phyloP scores from a whole-genome alignment of 2,329 filamentous ascomycete species.

The Nemania bipapillata region DNA sequence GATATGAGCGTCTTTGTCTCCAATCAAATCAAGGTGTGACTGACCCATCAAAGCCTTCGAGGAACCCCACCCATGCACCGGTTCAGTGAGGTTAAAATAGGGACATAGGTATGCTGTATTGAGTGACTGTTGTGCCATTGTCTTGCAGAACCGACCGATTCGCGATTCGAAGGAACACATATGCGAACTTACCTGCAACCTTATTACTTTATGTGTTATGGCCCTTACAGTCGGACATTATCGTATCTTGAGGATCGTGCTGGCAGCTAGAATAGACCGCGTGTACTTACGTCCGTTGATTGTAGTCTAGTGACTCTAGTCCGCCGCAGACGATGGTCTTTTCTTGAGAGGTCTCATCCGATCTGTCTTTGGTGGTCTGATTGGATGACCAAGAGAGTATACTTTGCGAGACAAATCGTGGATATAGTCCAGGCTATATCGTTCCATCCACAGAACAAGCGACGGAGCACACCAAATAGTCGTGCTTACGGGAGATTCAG shows the following conservation, averaged over 20 bases:
- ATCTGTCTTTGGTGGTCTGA: constrained; percentile 18
- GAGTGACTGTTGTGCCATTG: background rate
- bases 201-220: constrained; percentile 6
- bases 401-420: constrained; percentile 28
- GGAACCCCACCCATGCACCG: background rate
- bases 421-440: constrained; percentile 5
- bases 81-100: background rate
- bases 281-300: background rate
- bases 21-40: background rate
- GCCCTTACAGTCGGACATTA: background rate
- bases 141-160: constrained; percentile 9
- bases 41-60: background rate
- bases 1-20: background rate
- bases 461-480: constrained; percentile 6
- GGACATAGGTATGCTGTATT: background rate
- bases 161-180: background rate
- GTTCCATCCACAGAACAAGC: constrained; percentile 13
- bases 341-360: constrained; percentile 5
- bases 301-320: background rate
- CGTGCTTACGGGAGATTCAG: constrained; percentile 23
- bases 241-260: background rate
- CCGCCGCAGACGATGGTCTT: constrained; percentile 8
- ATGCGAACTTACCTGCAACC: constrained; percentile 11
- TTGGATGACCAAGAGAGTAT: constrained; percentile 9
- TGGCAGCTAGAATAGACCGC: too few relatives aligned